phyloP scores from a whole-genome alignment of 108 stramenopile species.

The Cyclostephanos tholiformis region DNA sequence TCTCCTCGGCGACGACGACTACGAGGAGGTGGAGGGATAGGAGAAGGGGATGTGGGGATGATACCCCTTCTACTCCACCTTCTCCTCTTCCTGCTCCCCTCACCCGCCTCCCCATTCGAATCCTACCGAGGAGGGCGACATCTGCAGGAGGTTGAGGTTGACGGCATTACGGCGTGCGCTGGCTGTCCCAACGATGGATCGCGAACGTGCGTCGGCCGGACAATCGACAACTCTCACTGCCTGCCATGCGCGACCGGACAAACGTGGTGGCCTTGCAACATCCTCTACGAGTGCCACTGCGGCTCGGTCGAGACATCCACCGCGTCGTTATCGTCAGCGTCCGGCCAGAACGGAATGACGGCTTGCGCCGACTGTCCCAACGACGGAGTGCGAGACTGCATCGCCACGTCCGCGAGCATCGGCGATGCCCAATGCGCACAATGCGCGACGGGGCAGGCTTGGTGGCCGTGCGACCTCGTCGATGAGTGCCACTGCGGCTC shows the following conservation, averaged over 20 bases:
- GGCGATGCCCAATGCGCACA: background rate
- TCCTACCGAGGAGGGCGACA: too few relatives aligned
- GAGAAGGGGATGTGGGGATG: too few relatives aligned
- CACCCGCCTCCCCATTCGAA: too few relatives aligned
- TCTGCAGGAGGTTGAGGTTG: too few relatives aligned
- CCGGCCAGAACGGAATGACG: background rate
- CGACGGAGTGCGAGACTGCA: background rate
- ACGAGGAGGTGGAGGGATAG: too few relatives aligned
- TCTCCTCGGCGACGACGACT: too few relatives aligned
- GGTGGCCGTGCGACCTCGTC: too few relatives aligned
- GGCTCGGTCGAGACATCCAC: too few relatives aligned
- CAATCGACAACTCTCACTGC: background rate
- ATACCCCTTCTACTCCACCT: too few relatives aligned
- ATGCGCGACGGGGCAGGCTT: background rate
- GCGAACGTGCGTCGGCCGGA: background rate
- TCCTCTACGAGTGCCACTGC: slow-evolving; percentile 3
- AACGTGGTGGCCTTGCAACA: background rate
- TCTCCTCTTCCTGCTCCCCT: too few relatives aligned
- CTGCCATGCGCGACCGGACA: slow-evolving; percentile 2
- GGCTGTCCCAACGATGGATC: slow-evolving; percentile 1
- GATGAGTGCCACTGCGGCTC: slow-evolving; percentile 8
- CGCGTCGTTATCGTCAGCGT: too few relatives aligned
- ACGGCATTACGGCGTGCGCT: slow-evolving; percentile 7
- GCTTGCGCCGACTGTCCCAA: slow-evolving; percentile 9
- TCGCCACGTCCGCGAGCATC: background rate